Evolutionary conservation across 2,329 filamentous ascomycete species (phyloP), one percentile per base, ranked within the genome.

Genomic region (Sporothrix dimorphospora): DNA sequence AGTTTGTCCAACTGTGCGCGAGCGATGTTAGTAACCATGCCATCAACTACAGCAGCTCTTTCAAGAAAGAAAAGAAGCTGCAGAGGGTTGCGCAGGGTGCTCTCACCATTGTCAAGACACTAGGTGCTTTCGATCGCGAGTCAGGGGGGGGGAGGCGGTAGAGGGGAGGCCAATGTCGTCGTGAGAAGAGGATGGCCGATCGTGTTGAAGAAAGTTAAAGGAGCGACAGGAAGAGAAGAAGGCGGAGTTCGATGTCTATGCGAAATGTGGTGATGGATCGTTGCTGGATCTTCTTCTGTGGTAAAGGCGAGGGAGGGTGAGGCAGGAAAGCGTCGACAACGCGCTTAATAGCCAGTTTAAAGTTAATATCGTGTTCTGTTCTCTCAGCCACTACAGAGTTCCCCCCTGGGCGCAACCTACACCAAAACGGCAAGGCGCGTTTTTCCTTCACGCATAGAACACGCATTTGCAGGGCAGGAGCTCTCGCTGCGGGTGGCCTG

Each of bases 1-100:
- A 90, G 88, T 89, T 93, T 94, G 88, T 97, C 96, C 84, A 98
- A 92, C 96, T 99, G 81, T 45, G 38, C 16, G 21, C 7, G 8
- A 9, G 65, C 57, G 21, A 9, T 16, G 59, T 65, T 65, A 65
- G 38, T 27, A 65, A 45, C 7, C 6, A 16, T 14, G 4, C 0
- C 14, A 27, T 45, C 16, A 27, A 7, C 38, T 8, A 40, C 27
- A 40, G 2, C 27, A 40, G 2, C 16, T 8, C 7, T 19, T 19
- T 47, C 4, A 14, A 7, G 19, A 2, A n/a, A 16, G 45, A 3
- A 16, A 45, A 45, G 12, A 11, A 11, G 16, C 27, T 8, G 53
- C 27, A 21, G 2, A 8, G 6, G 6, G 11, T 14, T 14, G 19
- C 57, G 14, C n/a, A n/a, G 19, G 34, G 3, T 9, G 38, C 11